These are phyloP conservation scores for Amanita rimosa DNA, from an alignment of 768 basidiomycete genomes.

Conservation along the genomic window DNA sequence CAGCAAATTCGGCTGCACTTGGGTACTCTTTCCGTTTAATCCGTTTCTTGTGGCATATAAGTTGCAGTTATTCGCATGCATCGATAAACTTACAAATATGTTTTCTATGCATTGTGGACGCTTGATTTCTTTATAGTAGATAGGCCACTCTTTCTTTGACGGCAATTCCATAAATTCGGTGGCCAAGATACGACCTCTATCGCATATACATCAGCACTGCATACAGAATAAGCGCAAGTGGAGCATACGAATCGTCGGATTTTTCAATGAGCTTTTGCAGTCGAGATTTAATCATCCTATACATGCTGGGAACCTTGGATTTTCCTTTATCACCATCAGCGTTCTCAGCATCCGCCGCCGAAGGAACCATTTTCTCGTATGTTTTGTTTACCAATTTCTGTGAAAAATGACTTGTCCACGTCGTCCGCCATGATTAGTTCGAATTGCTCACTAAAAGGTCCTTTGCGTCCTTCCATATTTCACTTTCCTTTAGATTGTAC, in stretches of 20 bases:
- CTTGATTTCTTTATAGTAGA: slow-evolving; percentile 73
- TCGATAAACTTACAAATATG: slow-evolving; percentile 47
- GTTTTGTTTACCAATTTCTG: slow-evolving; percentile 43
- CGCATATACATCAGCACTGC: background rate
- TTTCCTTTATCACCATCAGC: slow-evolving; percentile 32
- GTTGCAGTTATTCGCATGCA: slow-evolving; percentile 3
- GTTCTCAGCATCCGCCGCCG: slow-evolving; percentile 27
- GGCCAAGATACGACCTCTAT: slow-evolving; percentile 56
- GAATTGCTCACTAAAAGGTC: slow-evolving; percentile 51
- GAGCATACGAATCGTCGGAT: slow-evolving; percentile 54
- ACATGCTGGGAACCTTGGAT: slow-evolving; percentile 53
- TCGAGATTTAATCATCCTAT: slow-evolving; percentile 52
- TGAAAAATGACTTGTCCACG: background rate
- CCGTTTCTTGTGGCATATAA: slow-evolving; percentile 45
- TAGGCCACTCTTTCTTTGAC: slow-evolving; percentile 64
- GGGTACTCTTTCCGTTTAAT: slow-evolving; percentile 73
- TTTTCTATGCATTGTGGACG: slow-evolving; percentile 69
- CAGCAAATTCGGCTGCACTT: slow-evolving; percentile 58
- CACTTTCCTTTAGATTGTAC: slow-evolving; percentile 74
- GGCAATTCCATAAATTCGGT: slow-evolving; percentile 81
- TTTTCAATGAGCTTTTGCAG: slow-evolving; percentile 67
- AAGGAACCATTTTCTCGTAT: slow-evolving; percentile 33
- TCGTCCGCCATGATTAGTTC: background rate
- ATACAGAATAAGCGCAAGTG: background rate
- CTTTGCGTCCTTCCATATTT: slow-evolving; percentile 76